Evolutionary conservation across 2,329 filamentous ascomycete genomes (phyloP).

Genomic region (Trichophyton schoenleinii): DNA sequence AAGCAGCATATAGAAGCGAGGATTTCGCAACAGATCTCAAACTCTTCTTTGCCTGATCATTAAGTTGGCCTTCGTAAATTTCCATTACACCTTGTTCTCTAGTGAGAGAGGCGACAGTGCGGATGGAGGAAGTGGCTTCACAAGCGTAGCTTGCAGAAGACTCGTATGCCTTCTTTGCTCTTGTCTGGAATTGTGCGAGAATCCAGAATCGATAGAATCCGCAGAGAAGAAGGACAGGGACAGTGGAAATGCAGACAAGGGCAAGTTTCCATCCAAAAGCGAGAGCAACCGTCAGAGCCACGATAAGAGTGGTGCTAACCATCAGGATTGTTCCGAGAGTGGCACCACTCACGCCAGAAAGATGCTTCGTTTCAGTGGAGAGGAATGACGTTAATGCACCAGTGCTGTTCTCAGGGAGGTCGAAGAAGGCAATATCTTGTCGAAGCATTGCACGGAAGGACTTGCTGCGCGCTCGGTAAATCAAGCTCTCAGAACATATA

Average conservation of each 20-base stretch:
- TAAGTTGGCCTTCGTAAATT: conserved; percentile 57
- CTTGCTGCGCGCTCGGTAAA: conserved; percentile 67
- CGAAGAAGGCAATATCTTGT: conserved; percentile 88
- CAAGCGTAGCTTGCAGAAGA: conserved; percentile 76
- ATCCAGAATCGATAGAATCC: conserved; percentile 85
- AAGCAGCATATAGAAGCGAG: conserved; percentile 66
- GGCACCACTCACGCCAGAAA: conserved; percentile 75
- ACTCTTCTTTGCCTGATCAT: conserved; percentile 52
- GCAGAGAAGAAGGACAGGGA: conserved; percentile 64
- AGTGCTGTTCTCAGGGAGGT: conserved; percentile 74
- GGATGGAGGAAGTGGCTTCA: conserved; percentile 85
- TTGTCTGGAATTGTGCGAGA: conserved; percentile 63
- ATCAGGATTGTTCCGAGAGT: conserved; percentile 79
- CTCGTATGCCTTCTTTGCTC: conserved; percentile 68
- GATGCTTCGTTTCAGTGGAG: conserved; percentile 76
- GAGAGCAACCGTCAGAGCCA: conserved; percentile 57
- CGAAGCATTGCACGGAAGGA: conserved; percentile 81
- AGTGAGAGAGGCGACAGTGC: conserved; percentile 83
- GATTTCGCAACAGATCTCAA: conserved; percentile 64
- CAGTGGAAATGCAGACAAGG: conserved; percentile 64
- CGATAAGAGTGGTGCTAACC: conserved; percentile 65
- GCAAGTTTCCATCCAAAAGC: conserved; percentile 78
- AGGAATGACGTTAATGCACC: conserved; percentile 81
- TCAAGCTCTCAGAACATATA: conserved; percentile 70
- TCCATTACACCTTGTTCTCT: conserved; percentile 68